phyloP scores from a whole-genome alignment of 371 early-diverging fungal genomes.

The Apophysomyces sp. region DNA sequence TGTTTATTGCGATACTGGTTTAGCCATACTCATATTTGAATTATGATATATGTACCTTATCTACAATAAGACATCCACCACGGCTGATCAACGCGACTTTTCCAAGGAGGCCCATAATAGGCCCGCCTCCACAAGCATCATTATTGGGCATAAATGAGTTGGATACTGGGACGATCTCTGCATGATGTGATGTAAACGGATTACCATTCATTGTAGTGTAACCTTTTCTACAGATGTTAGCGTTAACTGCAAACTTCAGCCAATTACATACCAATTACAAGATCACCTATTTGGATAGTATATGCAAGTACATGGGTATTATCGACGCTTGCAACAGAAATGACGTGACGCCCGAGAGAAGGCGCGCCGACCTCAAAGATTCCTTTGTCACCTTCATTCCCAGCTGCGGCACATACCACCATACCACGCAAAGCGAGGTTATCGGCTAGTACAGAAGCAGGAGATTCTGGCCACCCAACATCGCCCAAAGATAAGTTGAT shows the following conservation, averaged over 20 bases:
- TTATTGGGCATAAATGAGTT: slow-evolving; percentile 8
- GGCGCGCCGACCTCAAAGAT: slow-evolving; percentile 62
- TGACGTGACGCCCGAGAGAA: slow-evolving; percentile 57
- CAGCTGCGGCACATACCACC: slow-evolving; percentile 55
- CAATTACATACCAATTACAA: slow-evolving; percentile 19
- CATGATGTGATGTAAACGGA: slow-evolving; percentile 12
- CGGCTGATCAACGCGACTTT: slow-evolving; percentile 59
- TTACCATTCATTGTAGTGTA: slow-evolving; percentile 28
- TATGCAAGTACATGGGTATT: slow-evolving; percentile 39
- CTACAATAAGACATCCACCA: slow-evolving; percentile 54
- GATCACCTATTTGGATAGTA: slow-evolving; percentile 15
- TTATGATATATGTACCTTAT: slow-evolving; percentile 28
- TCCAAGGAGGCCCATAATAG: slow-evolving; percentile 32
- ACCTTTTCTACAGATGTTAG: slow-evolving; percentile 5
- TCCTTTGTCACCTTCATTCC: slow-evolving; percentile 73
- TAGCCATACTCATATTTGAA: neutral
- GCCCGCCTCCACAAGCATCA: slow-evolving; percentile 49
- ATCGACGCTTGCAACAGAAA: slow-evolving; percentile 79
- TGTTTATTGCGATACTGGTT: slow-evolving; percentile 8
- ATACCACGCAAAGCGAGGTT: slow-evolving; percentile 30
- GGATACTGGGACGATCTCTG: slow-evolving; percentile 21
- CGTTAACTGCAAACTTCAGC: neutral
- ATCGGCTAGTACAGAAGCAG: slow-evolving; percentile 38
- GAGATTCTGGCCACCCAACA: slow-evolving; percentile 47
- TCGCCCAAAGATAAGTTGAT: slow-evolving; percentile 44